Conservation (phyloP, 305 asterid species). For the Ruellia speciosa region DNA sequence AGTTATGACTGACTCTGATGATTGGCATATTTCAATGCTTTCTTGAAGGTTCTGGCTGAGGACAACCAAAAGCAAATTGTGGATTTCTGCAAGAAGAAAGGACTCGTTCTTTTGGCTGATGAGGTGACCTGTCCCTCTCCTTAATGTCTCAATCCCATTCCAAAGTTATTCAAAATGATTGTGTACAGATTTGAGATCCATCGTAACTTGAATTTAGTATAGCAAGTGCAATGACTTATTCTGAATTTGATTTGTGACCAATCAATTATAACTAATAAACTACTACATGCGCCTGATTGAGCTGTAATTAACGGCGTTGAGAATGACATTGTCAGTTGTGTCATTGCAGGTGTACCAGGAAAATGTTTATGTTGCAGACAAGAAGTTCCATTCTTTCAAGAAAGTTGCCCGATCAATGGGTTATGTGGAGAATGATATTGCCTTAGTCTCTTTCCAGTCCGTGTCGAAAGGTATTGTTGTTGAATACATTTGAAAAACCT, state of each 20-base stretch:
- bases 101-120: constrained; percentile 73
- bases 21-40: constrained; percentile 11
- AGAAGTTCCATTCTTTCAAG: constrained; percentile 64
- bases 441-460: constrained; percentile 74
- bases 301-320: no score
- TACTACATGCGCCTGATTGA: no score
- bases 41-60: constrained; percentile 51
- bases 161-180: not conserved
- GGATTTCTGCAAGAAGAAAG: constrained; percentile 69
- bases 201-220: no score
- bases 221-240: no score
- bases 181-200: not conserved
- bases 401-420: constrained; percentile 59
- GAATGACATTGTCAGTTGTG: not conserved
- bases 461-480: constrained; percentile 57
- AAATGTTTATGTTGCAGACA: constrained; percentile 61
- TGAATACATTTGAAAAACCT: not conserved
- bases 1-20: constrained; percentile 1
- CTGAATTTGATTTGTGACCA: no score
- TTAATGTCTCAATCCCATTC: not conserved
- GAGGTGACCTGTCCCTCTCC: constrained; percentile 36
- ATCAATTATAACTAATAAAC: no score
- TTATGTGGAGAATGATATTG: constrained; percentile 51
- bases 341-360: constrained; percentile 63
- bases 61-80: constrained; percentile 52